Evolutionary conservation across 352 stramenopile species (phyloP).

Genomic region (Pythium volutum): DNA sequence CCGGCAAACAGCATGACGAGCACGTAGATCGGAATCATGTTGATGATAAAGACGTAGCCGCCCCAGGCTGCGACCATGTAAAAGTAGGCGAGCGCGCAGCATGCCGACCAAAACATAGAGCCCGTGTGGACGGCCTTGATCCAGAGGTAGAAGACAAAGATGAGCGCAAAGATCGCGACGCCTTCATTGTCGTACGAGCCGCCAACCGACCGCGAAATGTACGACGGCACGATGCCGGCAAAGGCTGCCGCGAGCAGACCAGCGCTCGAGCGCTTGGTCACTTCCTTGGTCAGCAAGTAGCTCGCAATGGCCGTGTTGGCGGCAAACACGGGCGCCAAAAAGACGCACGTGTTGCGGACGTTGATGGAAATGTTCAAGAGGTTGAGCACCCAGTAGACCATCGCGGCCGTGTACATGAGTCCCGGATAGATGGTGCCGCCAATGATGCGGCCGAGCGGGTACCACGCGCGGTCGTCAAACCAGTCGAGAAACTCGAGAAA

Average conservation of each 20-base stretch:
- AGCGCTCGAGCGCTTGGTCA: constrained; percentile 60
- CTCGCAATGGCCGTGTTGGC: constrained; percentile 78
- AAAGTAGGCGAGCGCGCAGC: constrained; percentile 89
- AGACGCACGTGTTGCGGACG: constrained; percentile 88
- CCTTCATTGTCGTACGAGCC: constrained; percentile 99
- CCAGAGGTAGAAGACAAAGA: constrained; percentile 97
- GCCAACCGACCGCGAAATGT: constrained; percentile 96
- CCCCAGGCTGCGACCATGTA: constrained; percentile 97
- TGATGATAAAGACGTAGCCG: constrained; percentile 99
- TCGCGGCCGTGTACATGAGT: constrained; percentile 85
- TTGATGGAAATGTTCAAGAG: constrained; percentile 59
- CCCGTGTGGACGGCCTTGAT: constrained; percentile 77
- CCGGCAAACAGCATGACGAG: constrained; percentile 88
- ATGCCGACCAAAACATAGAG: constrained; percentile 73
- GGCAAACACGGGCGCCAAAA: constrained; percentile 88
- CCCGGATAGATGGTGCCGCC: constrained; percentile 93
- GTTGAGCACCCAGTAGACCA: constrained; percentile 75
- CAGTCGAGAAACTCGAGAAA: constrained; percentile 94
- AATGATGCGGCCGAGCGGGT: constrained; percentile 90
- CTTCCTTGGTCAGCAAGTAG: constrained; percentile 86
- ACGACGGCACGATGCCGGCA: constrained; percentile 94
- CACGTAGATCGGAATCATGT: constrained; percentile 97
- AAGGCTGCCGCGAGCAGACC: constrained; percentile 89
- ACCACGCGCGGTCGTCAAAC: constrained; percentile 98
- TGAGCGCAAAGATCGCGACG: constrained; percentile 97